Evolutionary conservation across 1,284 basidiomycete species (phyloP).

Genomic region (Anthracocystis walkeri): DNA sequence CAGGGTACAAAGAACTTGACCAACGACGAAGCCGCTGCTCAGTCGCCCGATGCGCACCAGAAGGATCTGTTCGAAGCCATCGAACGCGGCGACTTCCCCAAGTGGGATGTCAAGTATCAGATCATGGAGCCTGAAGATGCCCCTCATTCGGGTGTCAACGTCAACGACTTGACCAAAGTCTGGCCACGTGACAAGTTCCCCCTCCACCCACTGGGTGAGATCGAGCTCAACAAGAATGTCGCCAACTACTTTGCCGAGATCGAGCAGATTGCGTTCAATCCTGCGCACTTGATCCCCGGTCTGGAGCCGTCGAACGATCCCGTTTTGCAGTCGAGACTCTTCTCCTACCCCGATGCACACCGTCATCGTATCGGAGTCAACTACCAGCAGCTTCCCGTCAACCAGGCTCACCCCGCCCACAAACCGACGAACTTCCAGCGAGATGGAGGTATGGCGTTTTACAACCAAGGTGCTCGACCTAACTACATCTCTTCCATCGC

Average conservation of each 20-base stretch:
- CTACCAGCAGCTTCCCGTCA: conserved; percentile 62
- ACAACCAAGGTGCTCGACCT: conserved; percentile 57
- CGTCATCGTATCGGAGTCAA: conserved; percentile 75
- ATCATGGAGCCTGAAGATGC: conserved; percentile 52
- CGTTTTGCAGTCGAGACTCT: conserved; percentile 62
- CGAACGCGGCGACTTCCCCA: conserved; percentile 60
- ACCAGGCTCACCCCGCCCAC: conserved; percentile 38
- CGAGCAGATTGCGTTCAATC: conserved; percentile 59
- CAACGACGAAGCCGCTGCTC: conserved; percentile 44
- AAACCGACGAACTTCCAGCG: conserved; percentile 55
- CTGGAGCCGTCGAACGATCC: conserved; percentile 62
- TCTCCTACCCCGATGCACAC: conserved; percentile 82
- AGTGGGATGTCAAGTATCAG: conserved; percentile 64
- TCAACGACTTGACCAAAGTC: conserved; percentile 59
- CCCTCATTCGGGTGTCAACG: conserved; percentile 36
- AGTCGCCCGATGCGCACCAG: conserved; percentile 53
- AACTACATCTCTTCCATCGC: conserved; percentile 53
- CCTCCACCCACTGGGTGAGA: conserved; percentile 55
- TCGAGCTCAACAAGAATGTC: conserved; percentile 59
- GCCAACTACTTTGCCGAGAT: conserved; percentile 65
- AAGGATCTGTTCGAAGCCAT: conserved; percentile 65
- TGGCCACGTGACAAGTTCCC: conserved; percentile 58
- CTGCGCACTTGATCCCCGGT: conserved; percentile 56
- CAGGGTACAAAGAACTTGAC: conserved; percentile 51
- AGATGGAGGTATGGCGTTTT: conserved; percentile 52